Evolutionary conservation across 305 asterid genomes (phyloP), one percentile per base, ranked within the genome.

Genomic region (Fraxinus greggii): DNA sequence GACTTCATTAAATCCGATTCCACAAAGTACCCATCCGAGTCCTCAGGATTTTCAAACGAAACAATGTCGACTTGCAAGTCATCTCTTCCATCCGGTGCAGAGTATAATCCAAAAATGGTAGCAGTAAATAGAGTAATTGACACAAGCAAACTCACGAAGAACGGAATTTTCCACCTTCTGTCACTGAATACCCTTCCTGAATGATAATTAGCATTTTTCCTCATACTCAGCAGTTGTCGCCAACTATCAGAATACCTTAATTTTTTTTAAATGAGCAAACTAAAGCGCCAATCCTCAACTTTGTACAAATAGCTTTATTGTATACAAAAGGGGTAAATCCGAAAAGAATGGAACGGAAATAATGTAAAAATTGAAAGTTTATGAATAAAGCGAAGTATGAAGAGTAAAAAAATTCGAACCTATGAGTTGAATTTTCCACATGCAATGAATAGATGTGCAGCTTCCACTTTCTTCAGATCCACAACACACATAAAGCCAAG

Each of bases 111-210:
- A 40, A 89, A 94, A 31, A 93, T 76, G 24, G 91, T 84, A 10
- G 89, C 86, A 8, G 96, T 93, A 36, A 87, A 85, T 48, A 96
- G 85, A 31, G 97, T 92, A 81, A 91, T 81, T 5, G 94, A 93
- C 38, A 92, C 93, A 73, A 92, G 90, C 76, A 28, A 81, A 85
- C 89, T 86, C 29, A 85, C 79, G 45, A 89, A 86, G 85, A 94
- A 94, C 5, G 98, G 98, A 42, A 92, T 56, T 85, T 87, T 96
- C 99, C 99, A 94, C 85, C 91, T 91, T 80, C 97, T 90, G 83
- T 94, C 98, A 82, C 85, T 85, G 79, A 91, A 94, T 31, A 84
- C 75, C 86, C 97, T 94, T 78, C 95, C 97, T 5, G 93, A 83
- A 54, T 91, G 92, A 84, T 82, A 86, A 88, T 81, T 85, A 31